A percentile compares a stretch with the other conserved stretches of the same genome.
phyloP scores from a whole-genome alignment of 176 grass and related monocot genomes.

The Alloteropsis semialata region DNA sequence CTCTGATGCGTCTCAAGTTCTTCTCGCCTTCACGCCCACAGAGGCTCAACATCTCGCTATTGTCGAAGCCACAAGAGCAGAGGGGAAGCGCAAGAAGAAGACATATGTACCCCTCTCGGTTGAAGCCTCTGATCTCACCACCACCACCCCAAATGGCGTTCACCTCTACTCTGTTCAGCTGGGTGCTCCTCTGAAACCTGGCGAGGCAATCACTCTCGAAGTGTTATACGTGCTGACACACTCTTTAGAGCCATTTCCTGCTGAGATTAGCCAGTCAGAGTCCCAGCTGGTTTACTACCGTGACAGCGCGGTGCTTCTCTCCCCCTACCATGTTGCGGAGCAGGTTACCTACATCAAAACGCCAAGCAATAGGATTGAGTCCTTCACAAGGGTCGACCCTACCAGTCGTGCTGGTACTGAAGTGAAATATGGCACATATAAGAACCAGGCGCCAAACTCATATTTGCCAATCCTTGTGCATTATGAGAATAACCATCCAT shows the following conservation, averaged over 20 bases:
- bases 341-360: slow-evolving; percentile 69
- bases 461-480: slow-evolving; percentile 68
- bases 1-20: slow-evolving; percentile 54
- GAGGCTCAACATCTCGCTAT: slow-evolving; percentile 70
- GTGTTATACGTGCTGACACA: slow-evolving; percentile 63
- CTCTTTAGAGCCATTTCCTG: slow-evolving; percentile 83
- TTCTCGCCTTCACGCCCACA: slow-evolving; percentile 64
- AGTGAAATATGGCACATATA: slow-evolving; percentile 75
- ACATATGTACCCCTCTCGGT: slow-evolving; percentile 35
- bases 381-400: slow-evolving; percentile 75
- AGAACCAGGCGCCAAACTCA: slow-evolving; percentile 48
- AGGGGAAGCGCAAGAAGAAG: slow-evolving; percentile 71
- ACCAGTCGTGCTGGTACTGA: slow-evolving; percentile 61
- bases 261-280: slow-evolving; percentile 88
- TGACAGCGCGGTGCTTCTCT: slow-evolving; percentile 69
- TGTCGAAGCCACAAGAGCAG: slow-evolving; percentile 52
- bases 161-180: slow-evolving; percentile 73
- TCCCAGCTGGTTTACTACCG: slow-evolving; percentile 81
- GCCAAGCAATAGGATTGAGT: slow-evolving; percentile 72
- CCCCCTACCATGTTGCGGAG: slow-evolving; percentile 63
- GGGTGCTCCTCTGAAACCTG: slow-evolving; percentile 47
- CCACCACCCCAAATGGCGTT: slow-evolving; percentile 24
- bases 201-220: slow-evolving; percentile 52
- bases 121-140: slow-evolving; percentile 23
- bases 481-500: slow-evolving; percentile 86